A percentile compares a stretch with the other conserved stretches of the same genome.
Conservation (phyloP, 2,329 filamentous ascomycete genomes). For the Celoporthe dispersa region DNA sequence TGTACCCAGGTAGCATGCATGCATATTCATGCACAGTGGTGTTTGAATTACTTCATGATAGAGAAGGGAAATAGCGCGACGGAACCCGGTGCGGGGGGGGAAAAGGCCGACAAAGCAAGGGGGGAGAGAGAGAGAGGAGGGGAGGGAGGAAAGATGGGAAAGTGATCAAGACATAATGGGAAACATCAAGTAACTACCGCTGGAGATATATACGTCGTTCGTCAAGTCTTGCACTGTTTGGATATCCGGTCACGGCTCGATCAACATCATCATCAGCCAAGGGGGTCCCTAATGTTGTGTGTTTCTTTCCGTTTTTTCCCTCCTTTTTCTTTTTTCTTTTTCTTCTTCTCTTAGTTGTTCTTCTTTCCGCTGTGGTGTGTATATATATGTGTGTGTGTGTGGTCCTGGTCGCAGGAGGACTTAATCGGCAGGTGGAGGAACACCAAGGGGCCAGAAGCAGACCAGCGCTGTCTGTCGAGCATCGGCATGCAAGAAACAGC, state of each 20-base stretch:
- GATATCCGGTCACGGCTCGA: conserved; percentile 4
- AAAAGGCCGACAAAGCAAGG: not conserved
- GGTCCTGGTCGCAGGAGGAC: not conserved
- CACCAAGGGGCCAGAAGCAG: not conserved
- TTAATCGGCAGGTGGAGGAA: too few species aligned
- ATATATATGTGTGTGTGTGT: not conserved
- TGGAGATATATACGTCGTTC: conserved; percentile 13
- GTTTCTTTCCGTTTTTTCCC: not conserved
- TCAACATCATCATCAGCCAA: conserved; percentile 13
- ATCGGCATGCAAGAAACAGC: not conserved
- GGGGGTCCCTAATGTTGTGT: not conserved
- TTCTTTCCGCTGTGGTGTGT: not conserved
- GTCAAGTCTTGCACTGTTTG: conserved; percentile 11
- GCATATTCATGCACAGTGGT: conserved; percentile 23
- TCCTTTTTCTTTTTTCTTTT: not conserved
- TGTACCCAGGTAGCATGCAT: conserved; percentile 20
- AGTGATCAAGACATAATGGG: conserved; percentile 9
- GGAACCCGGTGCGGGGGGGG: too few species aligned
- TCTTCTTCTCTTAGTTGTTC: not conserved
- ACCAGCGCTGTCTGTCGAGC: not conserved
- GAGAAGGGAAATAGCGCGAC: conserved; percentile 19
- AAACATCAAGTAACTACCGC: conserved; percentile 10
- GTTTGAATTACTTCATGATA: conserved; percentile 30
- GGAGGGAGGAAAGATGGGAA: not conserved
- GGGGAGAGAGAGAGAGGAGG: too few species aligned